phyloP scores from a whole-genome alignment of 768 basidiomycete species.

The Rubroboletus satanas region DNA sequence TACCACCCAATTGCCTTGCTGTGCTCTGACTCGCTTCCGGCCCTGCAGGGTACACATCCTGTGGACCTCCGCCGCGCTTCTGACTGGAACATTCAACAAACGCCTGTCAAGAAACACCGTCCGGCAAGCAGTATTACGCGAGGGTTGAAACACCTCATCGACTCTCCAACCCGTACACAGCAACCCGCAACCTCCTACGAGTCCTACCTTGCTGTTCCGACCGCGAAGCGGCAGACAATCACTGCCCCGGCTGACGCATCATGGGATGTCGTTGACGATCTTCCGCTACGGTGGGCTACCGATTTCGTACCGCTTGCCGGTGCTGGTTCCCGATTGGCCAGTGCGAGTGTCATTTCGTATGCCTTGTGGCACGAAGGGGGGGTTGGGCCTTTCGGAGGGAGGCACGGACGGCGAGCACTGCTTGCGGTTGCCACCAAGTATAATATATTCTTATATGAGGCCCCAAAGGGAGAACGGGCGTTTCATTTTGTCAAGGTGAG shows the following conservation, averaged over 20 bases:
- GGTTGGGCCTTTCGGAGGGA: slow-evolving; percentile 41
- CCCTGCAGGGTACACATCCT: slow-evolving; percentile 51
- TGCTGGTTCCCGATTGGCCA: slow-evolving; percentile 58
- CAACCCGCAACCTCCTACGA: slow-evolving; percentile 27
- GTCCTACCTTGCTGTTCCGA: slow-evolving; percentile 31
- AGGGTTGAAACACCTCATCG: slow-evolving; percentile 57
- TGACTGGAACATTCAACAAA: slow-evolving; percentile 49
- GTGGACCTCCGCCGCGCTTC: slow-evolving; percentile 54
- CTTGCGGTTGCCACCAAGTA: slow-evolving; percentile 75
- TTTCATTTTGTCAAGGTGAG: slow-evolving; percentile 75
- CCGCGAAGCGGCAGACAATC: slow-evolving; percentile 18
- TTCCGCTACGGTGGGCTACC: slow-evolving; percentile 81
- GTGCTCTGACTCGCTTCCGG: slow-evolving; percentile 2
- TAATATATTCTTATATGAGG: slow-evolving; percentile 73
- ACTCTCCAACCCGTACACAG: slow-evolving; percentile 32
- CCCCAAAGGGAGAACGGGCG: slow-evolving; percentile 76
- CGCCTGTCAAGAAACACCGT: slow-evolving; percentile 44
- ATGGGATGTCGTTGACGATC: slow-evolving; percentile 73
- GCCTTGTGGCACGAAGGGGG: slow-evolving; percentile 63
- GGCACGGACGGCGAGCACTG: slow-evolving; percentile 45
- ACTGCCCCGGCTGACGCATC: slow-evolving; percentile 44
- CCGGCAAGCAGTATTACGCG: slow-evolving; percentile 57
- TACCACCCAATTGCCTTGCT: not conserved
- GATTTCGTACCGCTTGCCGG: slow-evolving; percentile 79
- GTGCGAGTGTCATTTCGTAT: slow-evolving; percentile 58